These are phyloP conservation scores for Sclerotinia glacialis DNA, from an alignment of 2,329 filamentous ascomycete species.

Conservation along the genomic window DNA sequence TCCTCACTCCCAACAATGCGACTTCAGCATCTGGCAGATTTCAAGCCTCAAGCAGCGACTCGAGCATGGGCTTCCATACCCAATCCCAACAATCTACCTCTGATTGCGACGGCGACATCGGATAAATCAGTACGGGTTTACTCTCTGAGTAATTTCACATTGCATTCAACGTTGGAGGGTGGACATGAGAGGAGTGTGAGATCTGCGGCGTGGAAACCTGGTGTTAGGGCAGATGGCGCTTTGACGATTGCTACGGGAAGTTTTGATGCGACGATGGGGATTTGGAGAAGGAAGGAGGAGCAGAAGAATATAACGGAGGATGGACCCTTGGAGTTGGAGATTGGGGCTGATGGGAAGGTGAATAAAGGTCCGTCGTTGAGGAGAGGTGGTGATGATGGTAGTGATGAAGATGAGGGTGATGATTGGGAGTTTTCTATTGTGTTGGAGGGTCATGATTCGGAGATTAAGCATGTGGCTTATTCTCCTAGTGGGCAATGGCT, in stretches of 20 bases:
- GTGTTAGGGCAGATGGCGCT: conserved; percentile 54
- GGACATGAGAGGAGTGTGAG: conserved; percentile 92
- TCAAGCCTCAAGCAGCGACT: conserved; percentile 53
- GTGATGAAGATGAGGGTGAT: conserved; percentile 55
- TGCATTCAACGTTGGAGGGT: conserved; percentile 76
- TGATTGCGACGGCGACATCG: conserved; percentile 84
- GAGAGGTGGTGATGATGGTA: conserved; percentile 37
- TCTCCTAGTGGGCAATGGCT: conserved; percentile 72
- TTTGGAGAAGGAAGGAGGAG: conserved; percentile 63
- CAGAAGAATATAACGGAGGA: conserved; percentile 31
- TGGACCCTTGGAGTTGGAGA: conserved; percentile 46
- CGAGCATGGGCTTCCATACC: conserved; percentile 84
- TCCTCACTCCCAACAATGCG: conserved; percentile 4
- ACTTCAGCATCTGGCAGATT: conserved; percentile 34
- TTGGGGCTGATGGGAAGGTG: conserved; percentile 31
- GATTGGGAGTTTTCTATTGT: conserved; percentile 94
- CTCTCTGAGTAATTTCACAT: conserved; percentile 75
- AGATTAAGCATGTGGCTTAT: conserved; percentile 81
- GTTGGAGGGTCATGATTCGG: conserved; percentile 90
- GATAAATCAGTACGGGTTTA: conserved; percentile 87
- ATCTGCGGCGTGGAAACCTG: conserved; percentile 82
- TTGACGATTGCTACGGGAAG: conserved; percentile 86
- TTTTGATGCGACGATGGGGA: conserved; percentile 88
- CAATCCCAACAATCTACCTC: conserved; percentile 74
- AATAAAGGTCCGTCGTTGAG: conserved; percentile 31